Base-by-base conservation (phyloP, 495 filamentous ascomycete species). In the Trichoderma gamsii region DNA sequence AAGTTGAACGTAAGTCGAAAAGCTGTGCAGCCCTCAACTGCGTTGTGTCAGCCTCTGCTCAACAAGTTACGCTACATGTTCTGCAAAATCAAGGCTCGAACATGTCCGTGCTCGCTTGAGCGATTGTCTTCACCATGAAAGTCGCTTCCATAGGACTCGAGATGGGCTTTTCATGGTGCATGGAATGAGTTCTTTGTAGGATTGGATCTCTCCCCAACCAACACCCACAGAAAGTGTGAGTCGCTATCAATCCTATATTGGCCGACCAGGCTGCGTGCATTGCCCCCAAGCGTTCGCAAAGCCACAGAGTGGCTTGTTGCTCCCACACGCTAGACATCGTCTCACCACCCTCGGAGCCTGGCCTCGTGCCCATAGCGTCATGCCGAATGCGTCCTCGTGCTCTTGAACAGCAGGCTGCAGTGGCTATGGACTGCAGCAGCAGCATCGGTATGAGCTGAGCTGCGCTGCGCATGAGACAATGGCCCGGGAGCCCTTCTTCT, bases 281-380 rank as follows among this genome's bases (percentile, higher is more conserved):
- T 61, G 56, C 56, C 23, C 56, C 56, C 16, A 21, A 7, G n/a
- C 18, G 21, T 52, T 52, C 29, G 56, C 56, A 61, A 61, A 61
- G 56, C 56, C 56, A 61, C 56, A 0, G 4, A 35, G 56, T 61
- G 56, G 56, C 56, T 61, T 23, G 27, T 61, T 61, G 56, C 56
- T 61, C 56, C 25, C 27, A 32, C 56, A 61, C 35, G 35, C 27
- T 32, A 61, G 25, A 61, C 56, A 61, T 61, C 56, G 56, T 61
- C 56, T 61, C 56, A 61, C 56, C 56, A 61, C 56, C 56, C 29
- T 32, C 16, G 56, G 13, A 61, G 23, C 56, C 56, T 61, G 56
- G 56, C 56, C 56, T 61, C 56, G 56, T 61, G 56, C 56, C 29
- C 56, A 61, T 61, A 61, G 56, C 56, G 56, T 61, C 56, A 61